phyloP scores from a whole-genome alignment of 768 basidiomycete genomes.

The Xerocomellus intermedius region DNA sequence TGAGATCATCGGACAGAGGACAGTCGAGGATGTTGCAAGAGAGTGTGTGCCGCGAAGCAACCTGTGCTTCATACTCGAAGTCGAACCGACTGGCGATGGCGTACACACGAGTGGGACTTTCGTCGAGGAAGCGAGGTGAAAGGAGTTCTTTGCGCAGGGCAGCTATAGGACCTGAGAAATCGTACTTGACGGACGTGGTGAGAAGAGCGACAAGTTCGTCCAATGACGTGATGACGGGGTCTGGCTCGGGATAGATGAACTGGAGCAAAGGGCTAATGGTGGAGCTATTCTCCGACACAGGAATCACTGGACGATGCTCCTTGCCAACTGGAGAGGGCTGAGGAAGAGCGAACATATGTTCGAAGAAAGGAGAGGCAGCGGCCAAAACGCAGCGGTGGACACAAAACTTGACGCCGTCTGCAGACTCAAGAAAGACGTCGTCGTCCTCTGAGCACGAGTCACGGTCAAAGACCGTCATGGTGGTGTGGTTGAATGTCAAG shows the following conservation, averaged over 20 bases:
- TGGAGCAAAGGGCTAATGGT: constrained; percentile 52
- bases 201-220: constrained; percentile 54
- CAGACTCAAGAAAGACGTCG: constrained; percentile 52
- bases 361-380: constrained; percentile 66
- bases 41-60: constrained; percentile 61
- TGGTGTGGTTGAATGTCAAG: constrained; percentile 7
- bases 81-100: constrained; percentile 68
- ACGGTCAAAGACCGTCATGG: constrained; percentile 31
- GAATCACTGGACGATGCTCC: constrained; percentile 43
- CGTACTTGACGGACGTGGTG: constrained; percentile 61
- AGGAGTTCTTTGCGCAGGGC: constrained; percentile 53
- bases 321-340: constrained; percentile 39
- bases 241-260: constrained; percentile 59
- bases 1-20: constrained; percentile 61
- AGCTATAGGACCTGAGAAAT: constrained; percentile 46
- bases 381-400: constrained; percentile 63
- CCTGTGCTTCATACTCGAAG: constrained; percentile 58
- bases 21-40: constrained; percentile 50
- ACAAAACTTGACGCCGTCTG: constrained; percentile 47
- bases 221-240: constrained; percentile 50
- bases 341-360: constrained; percentile 65
- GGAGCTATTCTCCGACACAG: constrained; percentile 50
- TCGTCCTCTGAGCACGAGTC: constrained; percentile 48
- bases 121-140: constrained; percentile 45
- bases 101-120: constrained; percentile 60